Conservation (phyloP, 768 basidiomycete genomes). For the Leucocoprinus birnbaumii region DNA sequence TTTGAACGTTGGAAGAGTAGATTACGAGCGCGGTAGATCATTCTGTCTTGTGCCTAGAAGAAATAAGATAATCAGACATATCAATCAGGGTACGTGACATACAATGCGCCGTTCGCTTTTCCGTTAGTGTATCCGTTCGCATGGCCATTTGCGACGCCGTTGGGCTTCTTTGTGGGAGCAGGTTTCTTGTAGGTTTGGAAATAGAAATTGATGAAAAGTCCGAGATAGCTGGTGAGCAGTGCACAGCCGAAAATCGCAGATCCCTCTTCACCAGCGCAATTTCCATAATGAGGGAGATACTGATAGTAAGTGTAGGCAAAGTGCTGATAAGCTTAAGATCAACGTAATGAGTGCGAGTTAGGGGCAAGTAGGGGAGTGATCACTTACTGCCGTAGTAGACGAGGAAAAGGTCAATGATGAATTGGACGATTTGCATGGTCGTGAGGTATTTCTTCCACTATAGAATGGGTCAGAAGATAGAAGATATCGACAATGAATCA, state of each 20-base stretch:
- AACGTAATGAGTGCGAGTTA: slow-evolving; percentile 1
- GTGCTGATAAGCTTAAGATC: slow-evolving; percentile 68
- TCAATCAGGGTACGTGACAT: slow-evolving; percentile 1
- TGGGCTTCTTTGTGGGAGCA: slow-evolving; percentile 39
- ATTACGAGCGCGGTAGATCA: slow-evolving; percentile 18
- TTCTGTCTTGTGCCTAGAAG: slow-evolving; percentile 28
- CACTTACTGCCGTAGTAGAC: slow-evolving; percentile 95
- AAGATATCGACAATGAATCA: background rate
- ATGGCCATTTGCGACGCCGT: slow-evolving; percentile 40
- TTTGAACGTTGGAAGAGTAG: background rate
- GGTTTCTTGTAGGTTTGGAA: slow-evolving; percentile 81
- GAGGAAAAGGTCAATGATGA: slow-evolving; percentile 84
- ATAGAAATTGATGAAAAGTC: slow-evolving; percentile 96
- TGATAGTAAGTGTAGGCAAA: slow-evolving; percentile 65
- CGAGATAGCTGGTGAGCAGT: slow-evolving; percentile 86
- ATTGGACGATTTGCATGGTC: slow-evolving; percentile 94
- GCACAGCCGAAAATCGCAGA: slow-evolving; percentile 90
- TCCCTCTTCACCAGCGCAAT: slow-evolving; percentile 86
- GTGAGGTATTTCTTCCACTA: slow-evolving; percentile 99
- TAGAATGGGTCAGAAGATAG: background rate
- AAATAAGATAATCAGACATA: background rate
- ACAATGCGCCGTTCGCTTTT: slow-evolving; percentile 18
- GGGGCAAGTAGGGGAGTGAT: background rate
- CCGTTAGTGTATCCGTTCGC: slow-evolving; percentile 32
- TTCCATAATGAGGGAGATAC: slow-evolving; percentile 64